A percentile compares a stretch with the other conserved stretches of the same genome.
Conservation (phyloP, 345 rosid genomes). For the Bruguiera parviflora region DNA sequence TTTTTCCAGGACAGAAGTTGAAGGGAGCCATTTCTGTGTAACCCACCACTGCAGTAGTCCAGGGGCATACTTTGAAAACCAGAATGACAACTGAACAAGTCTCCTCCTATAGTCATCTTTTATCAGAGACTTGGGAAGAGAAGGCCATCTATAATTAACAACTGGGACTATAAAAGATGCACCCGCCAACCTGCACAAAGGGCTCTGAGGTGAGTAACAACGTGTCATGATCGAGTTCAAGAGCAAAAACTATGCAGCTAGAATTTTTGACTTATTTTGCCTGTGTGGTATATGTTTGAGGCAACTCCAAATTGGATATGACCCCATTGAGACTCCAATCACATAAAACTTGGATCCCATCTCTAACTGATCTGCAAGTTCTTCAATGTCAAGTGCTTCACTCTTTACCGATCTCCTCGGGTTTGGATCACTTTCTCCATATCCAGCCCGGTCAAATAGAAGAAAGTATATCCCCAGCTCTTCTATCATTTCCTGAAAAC, state of each 20-base stretch:
- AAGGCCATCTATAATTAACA: slow-evolving; percentile 72
- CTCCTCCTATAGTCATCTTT: slow-evolving; percentile 60
- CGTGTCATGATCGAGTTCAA: neutral
- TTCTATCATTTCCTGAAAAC: slow-evolving; percentile 66
- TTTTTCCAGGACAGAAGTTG: slow-evolving; percentile 51
- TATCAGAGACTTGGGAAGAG: slow-evolving; percentile 55
- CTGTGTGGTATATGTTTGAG: slow-evolving; percentile 84
- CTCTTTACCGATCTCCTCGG: slow-evolving; percentile 63
- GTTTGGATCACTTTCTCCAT: slow-evolving; percentile 82
- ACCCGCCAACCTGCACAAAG: slow-evolving; percentile 66
- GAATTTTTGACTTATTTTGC: slow-evolving; percentile 31
- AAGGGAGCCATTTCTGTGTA: slow-evolving; percentile 58
- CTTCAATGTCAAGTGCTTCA: slow-evolving; percentile 72
- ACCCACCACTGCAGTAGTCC: slow-evolving; percentile 71
- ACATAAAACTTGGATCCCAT: slow-evolving; percentile 65
- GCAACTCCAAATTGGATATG: slow-evolving; percentile 86
- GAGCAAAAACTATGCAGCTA: neutral
- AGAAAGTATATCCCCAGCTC: slow-evolving; percentile 64
- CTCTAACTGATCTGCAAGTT: slow-evolving; percentile 69
- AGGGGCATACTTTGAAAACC: slow-evolving; percentile 66
- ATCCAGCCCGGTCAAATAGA: slow-evolving; percentile 82
- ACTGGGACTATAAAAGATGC: slow-evolving; percentile 69
- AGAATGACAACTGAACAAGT: slow-evolving; percentile 40
- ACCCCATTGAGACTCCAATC: slow-evolving; percentile 88
- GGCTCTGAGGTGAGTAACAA: slow-evolving; percentile 13